A percentile compares a stretch with the other conserved stretches of the same genome.
These are phyloP conservation scores for Rubia balearica DNA, from an alignment of 305 asterid species.

Conservation along the genomic window DNA sequence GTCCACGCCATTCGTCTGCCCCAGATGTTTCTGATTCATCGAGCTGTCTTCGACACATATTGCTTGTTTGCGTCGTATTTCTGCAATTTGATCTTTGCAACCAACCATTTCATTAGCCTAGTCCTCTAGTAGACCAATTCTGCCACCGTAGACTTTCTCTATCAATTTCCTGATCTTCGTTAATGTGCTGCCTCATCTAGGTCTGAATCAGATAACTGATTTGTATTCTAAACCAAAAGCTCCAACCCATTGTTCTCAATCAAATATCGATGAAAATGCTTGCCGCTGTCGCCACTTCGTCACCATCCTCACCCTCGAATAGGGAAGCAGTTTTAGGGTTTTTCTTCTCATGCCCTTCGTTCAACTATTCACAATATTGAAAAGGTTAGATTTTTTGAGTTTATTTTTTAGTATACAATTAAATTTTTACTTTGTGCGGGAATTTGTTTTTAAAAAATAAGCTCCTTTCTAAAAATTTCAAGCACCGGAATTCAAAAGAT, in stretches of 20 bases:
- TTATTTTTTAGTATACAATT: no score
- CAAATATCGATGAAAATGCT: constrained; percentile 62
- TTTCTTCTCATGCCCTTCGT: no score
- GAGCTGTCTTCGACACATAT: constrained; percentile 83
- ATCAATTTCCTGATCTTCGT: constrained; percentile 74
- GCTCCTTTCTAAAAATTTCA: no score
- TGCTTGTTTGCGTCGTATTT: constrained; percentile 91
- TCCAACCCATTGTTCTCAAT: constrained; percentile 79
- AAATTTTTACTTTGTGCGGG: no score
- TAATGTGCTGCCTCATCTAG: constrained; percentile 30
- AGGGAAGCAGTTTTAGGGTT: constrained; percentile 5
- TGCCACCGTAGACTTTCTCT: constrained; percentile 70
- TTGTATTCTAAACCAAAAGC: no score
- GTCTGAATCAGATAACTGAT: no score
- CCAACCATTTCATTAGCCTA: constrained; percentile 72
- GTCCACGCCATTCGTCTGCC: constrained; percentile 94
- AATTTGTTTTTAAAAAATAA: no score
- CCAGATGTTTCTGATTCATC: constrained; percentile 30
- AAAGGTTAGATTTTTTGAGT: no score
- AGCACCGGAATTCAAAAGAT: no score
- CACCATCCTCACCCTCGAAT: constrained; percentile 59
- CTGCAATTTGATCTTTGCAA: constrained; percentile 69
- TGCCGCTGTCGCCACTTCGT: constrained; percentile 44
- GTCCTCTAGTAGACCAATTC: constrained; percentile 93
- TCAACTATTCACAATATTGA: no score